Evolutionary conservation across 345 rosid species (phyloP).

Genomic region (Pugionium cornutum): DNA sequence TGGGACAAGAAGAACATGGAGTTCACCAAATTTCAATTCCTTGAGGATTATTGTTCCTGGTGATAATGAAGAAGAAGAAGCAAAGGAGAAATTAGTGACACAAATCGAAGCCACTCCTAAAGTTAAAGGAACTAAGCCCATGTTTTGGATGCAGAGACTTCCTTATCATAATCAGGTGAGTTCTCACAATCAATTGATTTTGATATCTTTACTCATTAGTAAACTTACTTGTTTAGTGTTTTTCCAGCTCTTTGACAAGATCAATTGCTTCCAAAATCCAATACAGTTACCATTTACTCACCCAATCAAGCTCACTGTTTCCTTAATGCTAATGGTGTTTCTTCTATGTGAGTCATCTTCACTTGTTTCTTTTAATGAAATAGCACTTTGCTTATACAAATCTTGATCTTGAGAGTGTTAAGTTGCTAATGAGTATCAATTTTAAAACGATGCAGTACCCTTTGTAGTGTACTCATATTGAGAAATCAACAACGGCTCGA

Average conservation of each 20-base stretch:
- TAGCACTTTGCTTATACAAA: background rate
- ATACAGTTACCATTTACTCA: slow-evolving; percentile 39
- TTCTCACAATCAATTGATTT: slow-evolving; percentile 47
- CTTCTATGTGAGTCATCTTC: slow-evolving; percentile 59
- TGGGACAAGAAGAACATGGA: slow-evolving; percentile 57
- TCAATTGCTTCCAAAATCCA: slow-evolving; percentile 54
- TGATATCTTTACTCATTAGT: background rate
- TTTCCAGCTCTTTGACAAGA: slow-evolving; percentile 47
- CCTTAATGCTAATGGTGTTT: slow-evolving; percentile 69
- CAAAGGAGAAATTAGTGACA: slow-evolving; percentile 37
- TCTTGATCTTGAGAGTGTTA: slow-evolving; percentile 5
- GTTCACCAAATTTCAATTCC: slow-evolving; percentile 59
- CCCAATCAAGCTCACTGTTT: slow-evolving; percentile 66
- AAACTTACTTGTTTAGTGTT: slow-evolving; percentile 16
- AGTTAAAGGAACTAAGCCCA: slow-evolving; percentile 58
- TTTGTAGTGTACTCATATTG: slow-evolving; percentile 63
- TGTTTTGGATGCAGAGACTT: slow-evolving; percentile 56
- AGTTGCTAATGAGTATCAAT: slow-evolving; percentile 1
- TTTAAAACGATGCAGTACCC: slow-evolving; percentile 57
- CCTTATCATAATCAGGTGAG: slow-evolving; percentile 41
- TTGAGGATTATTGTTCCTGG: slow-evolving; percentile 61
- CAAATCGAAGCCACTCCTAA: slow-evolving; percentile 67
- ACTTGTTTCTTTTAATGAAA: background rate
- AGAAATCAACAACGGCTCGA: slow-evolving; percentile 24
- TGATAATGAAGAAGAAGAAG: slow-evolving; percentile 43